A percentile compares a stretch with the other conserved stretches of the same genome.
These are phyloP conservation scores for Didymella pomorum DNA, from an alignment of 2,329 filamentous ascomycete species.

Conservation along the genomic window DNA sequence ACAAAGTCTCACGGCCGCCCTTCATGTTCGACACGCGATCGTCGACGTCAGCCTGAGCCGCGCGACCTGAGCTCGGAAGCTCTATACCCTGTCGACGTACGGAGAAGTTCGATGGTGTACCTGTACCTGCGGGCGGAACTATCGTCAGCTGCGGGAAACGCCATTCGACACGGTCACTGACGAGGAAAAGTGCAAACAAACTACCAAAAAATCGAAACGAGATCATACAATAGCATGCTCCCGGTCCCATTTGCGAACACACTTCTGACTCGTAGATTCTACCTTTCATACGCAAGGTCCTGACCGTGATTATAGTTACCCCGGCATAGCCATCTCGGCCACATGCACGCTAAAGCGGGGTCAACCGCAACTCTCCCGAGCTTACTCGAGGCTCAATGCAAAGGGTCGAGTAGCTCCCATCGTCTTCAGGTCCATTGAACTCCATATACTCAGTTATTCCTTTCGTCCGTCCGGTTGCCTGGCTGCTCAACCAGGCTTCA, in stretches of 20 bases:
- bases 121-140: not conserved
- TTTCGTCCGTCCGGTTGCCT: not conserved
- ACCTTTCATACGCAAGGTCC: not conserved
- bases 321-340: not conserved
- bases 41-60: not conserved
- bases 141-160: not conserved
- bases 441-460: not conserved
- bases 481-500: not conserved
- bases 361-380: not conserved
- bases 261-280: not conserved
- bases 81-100: constrained; percentile 9
- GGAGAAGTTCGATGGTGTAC: not conserved
- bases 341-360: constrained; percentile 20
- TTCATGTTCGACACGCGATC: not conserved
- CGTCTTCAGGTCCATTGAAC: not conserved
- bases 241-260: not conserved
- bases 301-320: not conserved
- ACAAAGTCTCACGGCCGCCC: not conserved
- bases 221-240: not conserved
- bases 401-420: not conserved
- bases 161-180: not conserved
- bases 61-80: constrained; percentile 10
- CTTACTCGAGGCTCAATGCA: constrained; percentile 16
- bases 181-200: not conserved
- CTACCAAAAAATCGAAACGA: not conserved